Conservation (phyloP, 768 basidiomycete species). For the Melanogaster broomeanus region DNA sequence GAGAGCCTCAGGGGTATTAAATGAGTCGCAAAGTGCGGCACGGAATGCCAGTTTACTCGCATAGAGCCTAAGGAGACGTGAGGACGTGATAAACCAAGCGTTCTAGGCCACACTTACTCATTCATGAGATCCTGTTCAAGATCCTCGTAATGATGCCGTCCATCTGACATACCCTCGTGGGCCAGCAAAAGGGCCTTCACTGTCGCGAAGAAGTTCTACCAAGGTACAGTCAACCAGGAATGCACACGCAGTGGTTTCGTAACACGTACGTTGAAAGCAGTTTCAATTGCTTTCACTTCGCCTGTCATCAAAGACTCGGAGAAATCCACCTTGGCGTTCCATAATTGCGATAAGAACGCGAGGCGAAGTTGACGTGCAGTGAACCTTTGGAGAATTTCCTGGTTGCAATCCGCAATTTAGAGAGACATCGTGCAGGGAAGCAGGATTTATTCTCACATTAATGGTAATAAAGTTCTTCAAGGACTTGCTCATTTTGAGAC, state of each 20-base stretch:
- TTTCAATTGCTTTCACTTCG: conserved; percentile 86
- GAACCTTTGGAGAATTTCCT: conserved; percentile 87
- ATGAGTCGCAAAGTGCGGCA: conserved; percentile 89
- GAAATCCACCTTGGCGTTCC: conserved; percentile 94
- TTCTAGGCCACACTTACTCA: conserved; percentile 44
- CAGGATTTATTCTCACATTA: conserved; percentile 54
- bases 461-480: conserved; percentile 99
- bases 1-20: conserved; percentile 90
- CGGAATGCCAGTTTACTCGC: conserved; percentile 79
- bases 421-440: not conserved
- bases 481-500: conserved; percentile 98
- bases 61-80: conserved; percentile 54
- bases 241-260: conserved; percentile 1
- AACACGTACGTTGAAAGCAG: conserved; percentile 74
- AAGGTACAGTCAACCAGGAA: conserved; percentile 7
- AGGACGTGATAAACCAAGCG: conserved; percentile 10
- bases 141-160: conserved; percentile 63
- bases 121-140: conserved; percentile 69
- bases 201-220: conserved; percentile 90
- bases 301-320: conserved; percentile 87
- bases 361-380: conserved; percentile 87
- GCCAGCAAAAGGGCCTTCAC: conserved; percentile 76
- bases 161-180: conserved; percentile 53
- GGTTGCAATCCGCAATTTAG: conserved; percentile 11
- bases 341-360: conserved; percentile 86